These are phyloP conservation scores for Hamigera avellanea DNA, from an alignment of 495 filamentous ascomycete species.

Conservation along the genomic window DNA sequence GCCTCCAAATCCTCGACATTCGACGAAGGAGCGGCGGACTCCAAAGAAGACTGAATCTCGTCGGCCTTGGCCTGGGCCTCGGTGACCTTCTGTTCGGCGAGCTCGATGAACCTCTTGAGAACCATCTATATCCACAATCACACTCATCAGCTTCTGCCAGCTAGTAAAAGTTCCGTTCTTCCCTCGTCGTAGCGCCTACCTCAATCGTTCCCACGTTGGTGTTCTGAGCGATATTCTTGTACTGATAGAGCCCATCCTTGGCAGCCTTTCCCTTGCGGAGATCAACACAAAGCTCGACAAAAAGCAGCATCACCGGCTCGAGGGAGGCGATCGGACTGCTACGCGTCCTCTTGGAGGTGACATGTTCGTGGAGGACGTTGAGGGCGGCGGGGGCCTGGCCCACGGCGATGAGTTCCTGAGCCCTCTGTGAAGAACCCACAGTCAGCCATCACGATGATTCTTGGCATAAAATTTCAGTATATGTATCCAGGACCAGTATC, in stretches of 20 bases:
- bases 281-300: conserved; percentile 93
- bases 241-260: conserved; percentile 97
- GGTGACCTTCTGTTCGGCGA: conserved; percentile 91
- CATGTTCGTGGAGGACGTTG: conserved; percentile 95
- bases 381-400: conserved; percentile 85
- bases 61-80: conserved; percentile 94
- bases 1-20: conserved; percentile 94
- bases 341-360: conserved; percentile 91
- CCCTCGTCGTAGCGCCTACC: conserved; percentile 29
- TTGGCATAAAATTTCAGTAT: too few species aligned
- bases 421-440: conserved; percentile 45
- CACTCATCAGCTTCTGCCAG: conserved; percentile 9
- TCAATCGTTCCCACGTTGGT: conserved; percentile 98
- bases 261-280: conserved; percentile 94
- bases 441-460: too few species aligned
- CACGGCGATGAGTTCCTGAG: conserved; percentile 96
- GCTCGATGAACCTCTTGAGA: conserved; percentile 92
- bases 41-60: conserved; percentile 79
- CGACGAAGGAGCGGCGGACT: conserved; percentile 53
- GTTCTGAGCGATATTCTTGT: conserved; percentile 99
- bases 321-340: conserved; percentile 94
- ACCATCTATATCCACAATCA: conserved; percentile 48
- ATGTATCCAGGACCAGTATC: neutral
- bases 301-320: conserved; percentile 95
- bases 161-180: neutral